Evolutionary conservation across 2,329 filamentous ascomycete genomes (phyloP), one percentile per base, ranked within the genome.

Genomic region (Beauveria sp.): DNA sequence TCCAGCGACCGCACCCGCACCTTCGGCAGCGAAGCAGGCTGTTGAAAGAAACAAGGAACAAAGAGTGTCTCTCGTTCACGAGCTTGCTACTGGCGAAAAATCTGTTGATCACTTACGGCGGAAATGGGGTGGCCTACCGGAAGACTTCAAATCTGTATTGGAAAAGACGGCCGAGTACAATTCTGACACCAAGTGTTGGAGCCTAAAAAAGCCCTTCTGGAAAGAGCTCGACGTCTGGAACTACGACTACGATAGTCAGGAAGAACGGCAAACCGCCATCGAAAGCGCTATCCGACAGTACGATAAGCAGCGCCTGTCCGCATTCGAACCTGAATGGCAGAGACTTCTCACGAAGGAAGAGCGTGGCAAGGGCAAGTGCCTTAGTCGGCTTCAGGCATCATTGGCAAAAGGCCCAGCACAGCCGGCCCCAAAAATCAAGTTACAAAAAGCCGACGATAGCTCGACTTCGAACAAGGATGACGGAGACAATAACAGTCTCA

Each of bases 181-280:
- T 61, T 64, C 75, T 5, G 70, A 75, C 2, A 73, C 73, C 5
- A 77, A 81, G 63, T 84, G 78, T 65, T 88, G 81, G 78, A 72
- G 75, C 40, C 71, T 87, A 66, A 79, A 80, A 63, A 84, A 82
- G 71, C 73, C 76, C 26, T 83, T 79, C 64, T 88, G 81, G 79
- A 86, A 81, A 70, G 85, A 88, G 64, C 76, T 88, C 16, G 84
- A 88, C 65, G 82, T 86, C 24, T 88, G 82, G 79, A 80, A 78
- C 61, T 86, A 85, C 69, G 74, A 80, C 30, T 88, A 87, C 67
- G 74, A 76, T 50, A 76, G 70, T 43, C 72, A 78, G 20, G 78
- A 81, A 37, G 79, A 84, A 63, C 80, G 85, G 34, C 77, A 90
- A 69, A 73, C 79, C 66, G 80, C 83, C 64, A 81, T 87, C 69